phyloP scores from a whole-genome alignment of 2,329 filamentous ascomycete genomes.

The Ophiostoma novo-ulmi region DNA sequence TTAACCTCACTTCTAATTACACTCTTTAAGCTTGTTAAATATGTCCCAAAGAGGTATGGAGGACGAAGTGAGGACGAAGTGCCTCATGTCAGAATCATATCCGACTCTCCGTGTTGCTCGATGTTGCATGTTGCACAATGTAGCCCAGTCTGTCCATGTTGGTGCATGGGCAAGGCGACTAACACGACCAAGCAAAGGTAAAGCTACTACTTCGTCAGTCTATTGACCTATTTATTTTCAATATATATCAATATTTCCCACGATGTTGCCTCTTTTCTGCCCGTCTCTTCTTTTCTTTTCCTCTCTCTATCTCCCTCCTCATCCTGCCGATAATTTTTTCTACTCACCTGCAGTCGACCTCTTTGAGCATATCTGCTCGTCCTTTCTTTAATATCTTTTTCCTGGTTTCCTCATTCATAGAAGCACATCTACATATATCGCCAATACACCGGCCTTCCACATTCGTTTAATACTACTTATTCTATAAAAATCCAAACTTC shows the following conservation, averaged over 20 bases:
- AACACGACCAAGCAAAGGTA: neutral
- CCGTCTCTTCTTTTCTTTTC: neutral
- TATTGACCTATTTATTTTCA: neutral
- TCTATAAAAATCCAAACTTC: neutral
- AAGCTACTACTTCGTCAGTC: neutral
- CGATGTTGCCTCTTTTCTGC: slow-evolving; percentile 9
- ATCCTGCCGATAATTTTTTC: neutral
- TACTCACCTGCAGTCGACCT: neutral
- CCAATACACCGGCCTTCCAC: slow-evolving; percentile 5
- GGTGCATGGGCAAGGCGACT: neutral
- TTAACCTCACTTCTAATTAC: neutral
- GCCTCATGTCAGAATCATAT: neutral
- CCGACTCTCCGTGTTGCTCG: neutral
- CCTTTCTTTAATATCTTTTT: slow-evolving; percentile 24
- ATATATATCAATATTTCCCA: slow-evolving; percentile 6
- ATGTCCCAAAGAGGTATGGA: neutral
- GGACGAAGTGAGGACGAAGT: neutral
- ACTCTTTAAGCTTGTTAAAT: neutral
- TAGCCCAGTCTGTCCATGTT: neutral
- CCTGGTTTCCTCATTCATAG: neutral
- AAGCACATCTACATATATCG: neutral
- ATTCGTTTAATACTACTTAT: neutral
- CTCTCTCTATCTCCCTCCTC: neutral
- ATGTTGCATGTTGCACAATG: neutral
- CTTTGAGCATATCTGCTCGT: slow-evolving; percentile 26